These are phyloP conservation scores for Didymosphaeria variabile DNA, from an alignment of 2,329 filamentous ascomycete species.

Conservation along the genomic window DNA sequence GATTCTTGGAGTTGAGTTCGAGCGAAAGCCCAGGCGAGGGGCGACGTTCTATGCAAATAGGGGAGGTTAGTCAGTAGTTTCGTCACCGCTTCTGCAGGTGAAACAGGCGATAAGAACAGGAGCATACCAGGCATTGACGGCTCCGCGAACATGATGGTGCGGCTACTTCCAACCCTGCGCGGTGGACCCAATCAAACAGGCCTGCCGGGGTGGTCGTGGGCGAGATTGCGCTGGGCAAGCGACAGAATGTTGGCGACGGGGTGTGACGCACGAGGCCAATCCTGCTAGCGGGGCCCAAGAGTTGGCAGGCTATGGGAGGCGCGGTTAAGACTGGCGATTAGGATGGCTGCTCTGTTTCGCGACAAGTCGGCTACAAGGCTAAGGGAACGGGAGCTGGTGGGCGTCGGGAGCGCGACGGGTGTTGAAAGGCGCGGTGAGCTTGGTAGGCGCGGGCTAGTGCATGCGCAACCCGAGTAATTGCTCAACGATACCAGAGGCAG, in stretches of 20 bases:
- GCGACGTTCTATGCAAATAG: conserved; percentile 52
- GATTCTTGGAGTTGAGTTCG: conserved; percentile 79
- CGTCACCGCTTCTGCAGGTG: conserved; percentile 43
- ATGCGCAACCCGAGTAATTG: conserved; percentile 25
- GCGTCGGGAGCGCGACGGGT: conserved; percentile 20
- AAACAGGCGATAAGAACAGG: conserved; percentile 45
- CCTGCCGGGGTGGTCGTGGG: conserved; percentile 31
- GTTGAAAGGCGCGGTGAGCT: conserved; percentile 25
- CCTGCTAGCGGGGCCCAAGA: conserved; percentile 19
- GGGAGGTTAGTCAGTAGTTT: conserved; percentile 38
- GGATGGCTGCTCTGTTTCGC: conserved; percentile 29
- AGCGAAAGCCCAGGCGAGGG: conserved; percentile 66
- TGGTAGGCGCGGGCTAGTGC: conserved; percentile 23
- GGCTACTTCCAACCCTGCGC: conserved; percentile 42
- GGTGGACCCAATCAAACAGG: conserved; percentile 44
- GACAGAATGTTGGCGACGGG: conserved; percentile 19
- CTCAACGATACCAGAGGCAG: not conserved
- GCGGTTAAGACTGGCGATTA: conserved; percentile 37
- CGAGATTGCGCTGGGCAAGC: conserved; percentile 28
- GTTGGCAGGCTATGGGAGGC: conserved; percentile 5
- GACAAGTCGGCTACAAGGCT: conserved; percentile 29
- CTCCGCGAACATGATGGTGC: conserved; percentile 53
- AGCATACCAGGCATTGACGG: conserved; percentile 53
- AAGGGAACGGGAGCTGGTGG: not conserved
- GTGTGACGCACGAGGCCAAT: conserved; percentile 34